Evolutionary conservation across 2,329 filamentous ascomycete genomes (phyloP).

Genomic region (Tolypocladium ovalisporum): DNA sequence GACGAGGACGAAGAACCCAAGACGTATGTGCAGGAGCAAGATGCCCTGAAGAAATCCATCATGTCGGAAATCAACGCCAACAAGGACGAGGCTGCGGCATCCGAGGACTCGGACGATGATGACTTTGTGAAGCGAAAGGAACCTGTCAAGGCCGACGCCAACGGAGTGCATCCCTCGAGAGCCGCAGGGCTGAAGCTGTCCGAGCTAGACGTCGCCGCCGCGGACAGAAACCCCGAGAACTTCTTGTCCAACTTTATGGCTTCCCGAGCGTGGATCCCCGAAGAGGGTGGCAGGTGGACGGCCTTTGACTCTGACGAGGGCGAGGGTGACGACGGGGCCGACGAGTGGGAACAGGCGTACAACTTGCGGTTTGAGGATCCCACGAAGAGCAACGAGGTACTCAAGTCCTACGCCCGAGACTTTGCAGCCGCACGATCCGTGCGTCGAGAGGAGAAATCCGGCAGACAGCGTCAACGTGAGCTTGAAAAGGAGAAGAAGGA

Average conservation of each 20-base stretch:
- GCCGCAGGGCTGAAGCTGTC: constrained; percentile 33
- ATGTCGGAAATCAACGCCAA: constrained; percentile 70
- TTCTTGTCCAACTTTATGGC: constrained; percentile 94
- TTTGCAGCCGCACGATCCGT: constrained; percentile 73
- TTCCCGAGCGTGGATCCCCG: constrained; percentile 79
- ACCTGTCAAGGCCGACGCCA: constrained; percentile 25
- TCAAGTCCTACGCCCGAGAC: constrained; percentile 84
- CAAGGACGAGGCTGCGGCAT: constrained; percentile 28
- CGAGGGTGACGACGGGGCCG: constrained; percentile 67
- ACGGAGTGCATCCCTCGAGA: constrained; percentile 47
- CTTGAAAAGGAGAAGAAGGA: constrained; percentile 68
- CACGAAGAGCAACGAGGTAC: constrained; percentile 71
- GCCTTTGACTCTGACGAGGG: constrained; percentile 92
- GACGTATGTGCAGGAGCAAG: constrained; percentile 85
- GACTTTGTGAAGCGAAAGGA: constrained; percentile 63
- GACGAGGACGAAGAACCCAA: constrained; percentile 45
- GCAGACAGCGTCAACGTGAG: constrained; percentile 69
- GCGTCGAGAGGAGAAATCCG: constrained; percentile 68
- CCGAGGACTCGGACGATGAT: constrained; percentile 47
- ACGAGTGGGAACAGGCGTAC: constrained; percentile 85
- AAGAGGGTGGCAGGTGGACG: constrained; percentile 54
- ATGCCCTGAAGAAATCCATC: constrained; percentile 65
- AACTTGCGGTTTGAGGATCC: constrained; percentile 96
- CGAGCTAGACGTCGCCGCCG: constrained; percentile 58
- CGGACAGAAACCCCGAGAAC: constrained; percentile 81